Base-by-base conservation (phyloP, 2,329 filamentous ascomycete genomes). In the Colletotrichum tropicicola region DNA sequence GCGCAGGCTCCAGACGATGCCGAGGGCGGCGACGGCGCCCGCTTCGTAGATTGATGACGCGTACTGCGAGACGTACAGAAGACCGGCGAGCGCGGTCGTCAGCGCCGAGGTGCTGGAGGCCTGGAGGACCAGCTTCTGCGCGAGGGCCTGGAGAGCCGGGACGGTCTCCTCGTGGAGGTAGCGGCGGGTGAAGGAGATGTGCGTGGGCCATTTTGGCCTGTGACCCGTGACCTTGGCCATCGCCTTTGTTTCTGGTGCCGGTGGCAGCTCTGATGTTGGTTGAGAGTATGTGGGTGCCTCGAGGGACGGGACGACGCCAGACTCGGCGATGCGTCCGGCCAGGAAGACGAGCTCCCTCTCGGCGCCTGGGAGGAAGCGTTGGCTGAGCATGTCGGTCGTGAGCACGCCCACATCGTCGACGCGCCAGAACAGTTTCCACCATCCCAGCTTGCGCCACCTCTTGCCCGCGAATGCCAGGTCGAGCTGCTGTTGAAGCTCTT, bases 361-460 rank as follows among this genome's bases (percentile, higher is more conserved):
- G 0, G 94, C 91, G 4, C 86, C 86, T 0, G 89, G 87, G 4
- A 99, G 85, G 81, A 97, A 98, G 6, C 87, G 85, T 68, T 90
- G 89, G 65, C 87, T 86, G 3, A 98, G 82, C 65, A 98, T 91
- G 70, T 96, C 92, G 1, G 89, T 88, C 3, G 92, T 90, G 58
- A 97, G 89, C 85, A 95, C 91, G 3, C 89, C 88, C 10, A 98
- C 93, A 72, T 98, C 95, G 73, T 98, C 95, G 23, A 96, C 94
- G 19, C 93, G 89, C 94, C 94, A 97, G 74, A 97, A 94, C 0
- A 98, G 85, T 75, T 97, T 97, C 91, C 93, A 98, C 94, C 95
- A 98, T 15, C 89, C 86, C 4, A 97, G 82, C 68, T 92, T 91
- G 25, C 88, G 87, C 95, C 95, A 98, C 39, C 89, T 84, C 17